Conservation (phyloP, 345 rosid genomes). For the Odontarrhena argentea region DNA sequence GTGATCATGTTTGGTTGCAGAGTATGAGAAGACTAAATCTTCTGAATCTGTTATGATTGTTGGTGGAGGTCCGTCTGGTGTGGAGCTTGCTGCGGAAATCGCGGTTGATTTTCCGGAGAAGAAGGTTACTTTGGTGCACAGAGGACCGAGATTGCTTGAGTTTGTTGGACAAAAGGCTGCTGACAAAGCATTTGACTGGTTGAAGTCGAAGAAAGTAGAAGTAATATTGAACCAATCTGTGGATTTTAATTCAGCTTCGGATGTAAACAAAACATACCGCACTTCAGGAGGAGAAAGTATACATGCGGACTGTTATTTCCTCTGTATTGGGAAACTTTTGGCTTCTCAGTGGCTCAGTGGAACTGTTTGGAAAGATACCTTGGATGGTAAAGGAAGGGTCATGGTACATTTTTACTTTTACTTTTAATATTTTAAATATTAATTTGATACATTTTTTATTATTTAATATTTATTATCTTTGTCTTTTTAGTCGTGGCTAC, state of each 20-base stretch:
- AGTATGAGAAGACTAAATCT: slow-evolving; percentile 69
- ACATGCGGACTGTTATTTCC: slow-evolving; percentile 74
- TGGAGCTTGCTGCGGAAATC: slow-evolving; percentile 91
- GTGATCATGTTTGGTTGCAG: slow-evolving; percentile 43
- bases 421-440: too few species aligned
- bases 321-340: slow-evolving; percentile 51
- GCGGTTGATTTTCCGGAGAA: slow-evolving; percentile 79
- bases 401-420: too few species aligned
- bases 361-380: slow-evolving; percentile 50
- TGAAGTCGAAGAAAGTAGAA: slow-evolving; percentile 66
- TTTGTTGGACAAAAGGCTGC: slow-evolving; percentile 74
- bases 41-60: slow-evolving; percentile 71
- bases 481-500: too few species aligned
- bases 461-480: too few species aligned
- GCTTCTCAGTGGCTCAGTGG: slow-evolving; percentile 62
- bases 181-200: slow-evolving; percentile 67
- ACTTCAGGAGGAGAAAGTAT: slow-evolving; percentile 68
- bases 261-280: slow-evolving; percentile 47
- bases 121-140: slow-evolving; percentile 76
- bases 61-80: slow-evolving; percentile 97
- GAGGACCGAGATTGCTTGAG: slow-evolving; percentile 78
- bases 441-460: too few species aligned
- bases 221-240: slow-evolving; percentile 69
- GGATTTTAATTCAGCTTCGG: slow-evolving; percentile 54
- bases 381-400: slow-evolving; percentile 63